These are phyloP conservation scores for Trichoderma endophyticum DNA, from an alignment of 2,329 filamentous ascomycete genomes.

Conservation along the genomic window DNA sequence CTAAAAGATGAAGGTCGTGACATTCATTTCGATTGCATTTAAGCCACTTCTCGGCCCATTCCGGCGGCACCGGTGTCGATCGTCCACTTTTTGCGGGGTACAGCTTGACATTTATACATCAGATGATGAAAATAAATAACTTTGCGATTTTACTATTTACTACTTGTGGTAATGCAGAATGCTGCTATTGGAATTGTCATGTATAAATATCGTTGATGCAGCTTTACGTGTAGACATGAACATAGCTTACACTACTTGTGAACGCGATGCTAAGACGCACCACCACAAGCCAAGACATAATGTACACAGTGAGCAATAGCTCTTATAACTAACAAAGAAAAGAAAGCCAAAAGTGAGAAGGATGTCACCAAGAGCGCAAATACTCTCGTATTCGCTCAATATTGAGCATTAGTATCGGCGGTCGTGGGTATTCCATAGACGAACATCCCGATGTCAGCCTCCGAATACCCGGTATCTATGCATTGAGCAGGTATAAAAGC, in stretches of 20 bases:
- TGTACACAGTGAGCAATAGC: not conserved
- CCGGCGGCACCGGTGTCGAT: conserved; percentile 10
- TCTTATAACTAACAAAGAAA: not conserved
- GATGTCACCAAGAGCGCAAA: not conserved
- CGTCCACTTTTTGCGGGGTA: conserved; percentile 18
- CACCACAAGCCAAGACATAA: not conserved
- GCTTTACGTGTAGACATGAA: not conserved
- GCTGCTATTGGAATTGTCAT: not conserved
- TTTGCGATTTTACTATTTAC: not conserved
- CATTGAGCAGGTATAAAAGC: not conserved
- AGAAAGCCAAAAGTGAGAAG: not conserved
- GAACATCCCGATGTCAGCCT: not conserved
- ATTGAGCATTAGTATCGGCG: not conserved
- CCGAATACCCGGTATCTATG: not conserved
- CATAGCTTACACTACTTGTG: not conserved
- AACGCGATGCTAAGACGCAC: not conserved
- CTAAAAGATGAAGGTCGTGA: not conserved
- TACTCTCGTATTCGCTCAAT: not conserved
- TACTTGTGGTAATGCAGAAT: not conserved
- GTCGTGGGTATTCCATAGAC: not conserved
- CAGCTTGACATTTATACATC: not conserved
- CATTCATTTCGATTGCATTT: not conserved
- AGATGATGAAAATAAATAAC: not conserved
- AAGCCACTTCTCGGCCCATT: conserved; percentile 9
- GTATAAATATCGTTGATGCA: not conserved